phyloP scores from a whole-genome alignment of 2,329 filamentous ascomycete genomes.

The Niveomyces coronatus region DNA sequence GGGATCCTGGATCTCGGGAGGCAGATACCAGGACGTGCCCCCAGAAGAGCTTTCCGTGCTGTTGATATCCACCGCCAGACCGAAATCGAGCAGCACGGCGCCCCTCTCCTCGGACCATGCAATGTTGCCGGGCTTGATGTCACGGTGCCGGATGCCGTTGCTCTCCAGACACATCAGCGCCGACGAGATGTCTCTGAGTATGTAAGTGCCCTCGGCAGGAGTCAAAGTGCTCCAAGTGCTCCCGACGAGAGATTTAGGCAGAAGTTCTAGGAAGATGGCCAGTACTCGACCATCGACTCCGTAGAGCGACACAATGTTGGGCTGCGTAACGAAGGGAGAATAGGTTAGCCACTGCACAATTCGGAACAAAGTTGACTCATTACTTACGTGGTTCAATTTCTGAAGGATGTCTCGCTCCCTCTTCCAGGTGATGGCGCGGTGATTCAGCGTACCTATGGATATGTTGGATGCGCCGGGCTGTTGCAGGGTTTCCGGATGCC shows the following conservation, averaged over 20 bases:
- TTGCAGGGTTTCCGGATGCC: not conserved
- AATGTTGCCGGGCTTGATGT: conserved; percentile 11
- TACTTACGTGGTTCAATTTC: not conserved
- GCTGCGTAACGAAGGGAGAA: not conserved
- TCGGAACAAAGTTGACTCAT: too few species aligned
- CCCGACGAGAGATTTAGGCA: not conserved
- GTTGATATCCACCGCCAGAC: conserved; percentile 3
- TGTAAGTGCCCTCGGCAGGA: not conserved
- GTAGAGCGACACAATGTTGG: not conserved
- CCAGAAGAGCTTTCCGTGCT: not conserved
- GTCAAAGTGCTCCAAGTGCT: too few species aligned
- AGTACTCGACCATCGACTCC: not conserved
- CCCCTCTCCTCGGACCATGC: conserved; percentile 2
- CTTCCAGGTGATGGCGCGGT: not conserved
- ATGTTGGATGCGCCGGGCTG: not conserved
- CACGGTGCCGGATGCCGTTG: conserved; percentile 6
- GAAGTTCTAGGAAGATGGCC: not conserved
- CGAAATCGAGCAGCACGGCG: conserved; percentile 10
- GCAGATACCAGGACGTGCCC: conserved; percentile 12
- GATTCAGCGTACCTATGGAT: not conserved
- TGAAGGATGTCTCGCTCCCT: not conserved
- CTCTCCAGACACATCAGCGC: conserved; percentile 4
- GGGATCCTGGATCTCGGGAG: conserved; percentile 6
- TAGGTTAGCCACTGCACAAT: not conserved
- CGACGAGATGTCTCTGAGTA: conserved; percentile 4